Conservation (phyloP, 176 grass and related monocot species). For the Alopecurus myosuroides region DNA sequence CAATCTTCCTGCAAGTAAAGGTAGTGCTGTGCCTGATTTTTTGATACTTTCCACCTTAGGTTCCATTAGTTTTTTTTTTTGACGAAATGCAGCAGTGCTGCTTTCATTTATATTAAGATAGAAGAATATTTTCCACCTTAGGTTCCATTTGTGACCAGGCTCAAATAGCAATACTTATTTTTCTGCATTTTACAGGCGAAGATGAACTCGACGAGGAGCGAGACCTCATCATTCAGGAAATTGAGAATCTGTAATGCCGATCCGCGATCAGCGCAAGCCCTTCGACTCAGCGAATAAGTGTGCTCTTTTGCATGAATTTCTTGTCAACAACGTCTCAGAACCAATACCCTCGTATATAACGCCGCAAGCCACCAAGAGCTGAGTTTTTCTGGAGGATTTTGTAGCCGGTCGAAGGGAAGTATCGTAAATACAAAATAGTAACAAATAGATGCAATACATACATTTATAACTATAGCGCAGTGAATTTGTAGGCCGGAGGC, state of each 20-base stretch:
- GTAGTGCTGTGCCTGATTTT: conserved; percentile 12
- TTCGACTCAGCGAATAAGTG: not conserved
- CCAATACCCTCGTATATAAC: not conserved
- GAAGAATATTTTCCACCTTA: not conserved
- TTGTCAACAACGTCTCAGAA: not conserved
- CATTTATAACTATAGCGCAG: not conserved
- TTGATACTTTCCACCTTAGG: not conserved
- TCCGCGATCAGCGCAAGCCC: not conserved
- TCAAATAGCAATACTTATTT: not conserved
- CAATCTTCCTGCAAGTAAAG: conserved; percentile 60
- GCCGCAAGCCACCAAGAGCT: not conserved
- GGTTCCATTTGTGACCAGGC: not conserved
- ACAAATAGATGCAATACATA: not conserved
- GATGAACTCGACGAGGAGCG: conserved; percentile 90
- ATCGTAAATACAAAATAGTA: not conserved
- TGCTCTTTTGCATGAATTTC: not conserved
- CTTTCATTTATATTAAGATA: too few species aligned
- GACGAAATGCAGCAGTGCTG: too few species aligned
- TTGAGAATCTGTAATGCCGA: conserved; percentile 47
- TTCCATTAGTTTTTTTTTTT: too few species aligned
- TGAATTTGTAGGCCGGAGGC: not conserved
- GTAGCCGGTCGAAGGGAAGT: not conserved
- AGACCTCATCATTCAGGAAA: conserved; percentile 72
- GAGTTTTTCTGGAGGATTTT: not conserved
- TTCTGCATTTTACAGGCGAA: conserved; percentile 55